A percentile compares a stretch with the other conserved stretches of the same genome.
Conservation (phyloP, 805 yeast genomes). For the Candida koratica region DNA sequence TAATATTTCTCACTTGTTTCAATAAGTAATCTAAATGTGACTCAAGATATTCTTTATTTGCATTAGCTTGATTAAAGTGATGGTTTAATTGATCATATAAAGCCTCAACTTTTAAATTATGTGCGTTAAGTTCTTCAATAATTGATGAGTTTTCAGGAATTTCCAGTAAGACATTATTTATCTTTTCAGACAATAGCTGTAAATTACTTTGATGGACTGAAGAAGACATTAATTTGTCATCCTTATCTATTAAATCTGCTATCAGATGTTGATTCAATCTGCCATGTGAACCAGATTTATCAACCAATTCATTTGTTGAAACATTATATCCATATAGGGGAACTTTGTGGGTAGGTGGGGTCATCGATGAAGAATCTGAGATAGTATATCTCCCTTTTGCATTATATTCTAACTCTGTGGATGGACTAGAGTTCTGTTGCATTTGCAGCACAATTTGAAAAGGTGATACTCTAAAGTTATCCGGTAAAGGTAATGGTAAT, state of each 20-base stretch:
- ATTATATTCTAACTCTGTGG: neutral
- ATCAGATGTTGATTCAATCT: neutral
- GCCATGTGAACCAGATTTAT: neutral
- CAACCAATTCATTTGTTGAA: too few species aligned
- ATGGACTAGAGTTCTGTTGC: neutral
- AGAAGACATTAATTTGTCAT: slow-evolving; percentile 10
- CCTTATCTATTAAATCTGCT: slow-evolving; percentile 19
- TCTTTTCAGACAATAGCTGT: neutral
- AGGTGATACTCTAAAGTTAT: neutral
- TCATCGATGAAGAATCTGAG: neutral
- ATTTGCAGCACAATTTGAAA: neutral
- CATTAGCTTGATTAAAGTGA: slow-evolving; percentile 34
- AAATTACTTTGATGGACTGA: neutral
- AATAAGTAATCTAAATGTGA: slow-evolving; percentile 27
- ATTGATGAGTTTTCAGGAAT: slow-evolving; percentile 19
- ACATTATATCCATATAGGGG: neutral
- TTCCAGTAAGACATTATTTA: slow-evolving; percentile 11
- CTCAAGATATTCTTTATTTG: slow-evolving; percentile 30
- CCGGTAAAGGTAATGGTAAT: slow-evolving; percentile 29
- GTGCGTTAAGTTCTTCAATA: slow-evolving; percentile 16
- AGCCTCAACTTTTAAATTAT: slow-evolving; percentile 22
- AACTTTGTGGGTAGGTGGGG: neutral
- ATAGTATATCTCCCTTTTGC: neutral
- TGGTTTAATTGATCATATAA: slow-evolving; percentile 30
- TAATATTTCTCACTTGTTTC: slow-evolving; percentile 22